Percentiles rank a stretch among this genome's conserved stretches.
Conservation (phyloP, 805 yeast genomes). For the Teunomyces stri region DNA sequence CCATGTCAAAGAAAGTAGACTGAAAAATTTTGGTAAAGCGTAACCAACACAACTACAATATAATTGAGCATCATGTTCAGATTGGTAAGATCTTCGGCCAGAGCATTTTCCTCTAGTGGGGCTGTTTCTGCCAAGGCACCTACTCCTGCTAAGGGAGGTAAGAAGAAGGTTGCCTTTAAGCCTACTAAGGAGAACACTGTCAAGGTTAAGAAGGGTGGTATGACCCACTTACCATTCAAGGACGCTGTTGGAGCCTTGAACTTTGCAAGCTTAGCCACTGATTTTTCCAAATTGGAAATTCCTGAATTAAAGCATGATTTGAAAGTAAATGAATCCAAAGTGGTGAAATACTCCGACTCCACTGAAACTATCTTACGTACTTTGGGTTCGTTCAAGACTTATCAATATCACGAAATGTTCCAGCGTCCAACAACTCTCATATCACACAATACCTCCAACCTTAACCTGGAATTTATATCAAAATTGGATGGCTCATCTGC, state of each 20-base stretch:
- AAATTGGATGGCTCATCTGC: conserved; percentile 31
- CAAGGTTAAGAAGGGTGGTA: conserved; percentile 37
- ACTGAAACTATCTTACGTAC: conserved; percentile 45
- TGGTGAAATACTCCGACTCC: conserved; percentile 37
- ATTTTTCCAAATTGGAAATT: conserved; percentile 15
- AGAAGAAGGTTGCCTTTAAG: conserved; percentile 21
- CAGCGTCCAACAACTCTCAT: conserved; percentile 57
- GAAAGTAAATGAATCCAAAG: conserved; percentile 10
- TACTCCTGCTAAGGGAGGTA: conserved; percentile 16
- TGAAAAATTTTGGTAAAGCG: conserved; percentile 5
- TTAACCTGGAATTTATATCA: conserved; percentile 39
- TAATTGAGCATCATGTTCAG: conserved; percentile 1
- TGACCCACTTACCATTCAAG: conserved; percentile 38
- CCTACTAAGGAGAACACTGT: conserved; percentile 12
- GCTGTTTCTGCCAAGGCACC: conserved; percentile 7
- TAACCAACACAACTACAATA: neutral
- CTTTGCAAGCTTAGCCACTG: conserved; percentile 32
- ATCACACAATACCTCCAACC: conserved; percentile 45
- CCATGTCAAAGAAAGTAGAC: neutral
- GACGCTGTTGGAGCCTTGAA: conserved; percentile 36
- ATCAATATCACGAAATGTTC: conserved; percentile 68
- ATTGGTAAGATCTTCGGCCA: conserved; percentile 3
- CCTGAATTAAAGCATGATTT: conserved; percentile 12
- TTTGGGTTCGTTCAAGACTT: conserved; percentile 64
- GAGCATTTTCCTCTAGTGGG: conserved; percentile 5